A percentile compares a stretch with the other conserved stretches of the same genome.
phyloP scores from a whole-genome alignment of 2,329 filamentous ascomycete species.

The Paracoccidioides lutzii region DNA sequence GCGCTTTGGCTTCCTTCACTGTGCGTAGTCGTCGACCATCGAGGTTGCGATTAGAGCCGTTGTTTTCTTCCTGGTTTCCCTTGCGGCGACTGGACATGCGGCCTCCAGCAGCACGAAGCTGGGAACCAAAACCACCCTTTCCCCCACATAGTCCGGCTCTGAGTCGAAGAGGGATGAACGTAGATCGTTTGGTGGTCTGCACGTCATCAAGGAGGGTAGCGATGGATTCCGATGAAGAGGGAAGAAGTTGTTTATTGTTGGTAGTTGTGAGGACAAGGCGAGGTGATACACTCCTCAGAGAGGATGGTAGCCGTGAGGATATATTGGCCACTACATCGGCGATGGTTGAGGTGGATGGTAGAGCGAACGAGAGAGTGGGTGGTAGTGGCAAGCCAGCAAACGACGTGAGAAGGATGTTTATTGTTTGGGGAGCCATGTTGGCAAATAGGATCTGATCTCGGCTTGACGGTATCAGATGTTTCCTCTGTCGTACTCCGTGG shows the following conservation, averaged over 20 bases:
- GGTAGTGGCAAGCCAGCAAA: slow-evolving; percentile 75
- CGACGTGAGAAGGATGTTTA: slow-evolving; percentile 76
- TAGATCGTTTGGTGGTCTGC: slow-evolving; percentile 37
- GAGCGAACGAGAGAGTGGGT: slow-evolving; percentile 65
- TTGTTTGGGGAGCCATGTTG: slow-evolving; percentile 23
- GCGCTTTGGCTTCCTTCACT: slow-evolving; percentile 84
- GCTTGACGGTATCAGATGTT: neutral
- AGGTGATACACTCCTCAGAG: slow-evolving; percentile 40
- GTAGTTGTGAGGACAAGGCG: slow-evolving; percentile 68
- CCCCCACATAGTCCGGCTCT: slow-evolving; percentile 72
- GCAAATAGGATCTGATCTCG: neutral
- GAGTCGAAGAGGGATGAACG: slow-evolving; percentile 71
- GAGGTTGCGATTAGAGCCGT: slow-evolving; percentile 83
- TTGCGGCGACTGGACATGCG: slow-evolving; percentile 97
- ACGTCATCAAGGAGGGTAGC: slow-evolving; percentile 45
- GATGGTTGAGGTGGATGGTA: slow-evolving; percentile 52
- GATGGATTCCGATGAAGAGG: slow-evolving; percentile 43
- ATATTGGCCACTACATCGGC: slow-evolving; percentile 53
- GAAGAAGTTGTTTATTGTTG: slow-evolving; percentile 56
- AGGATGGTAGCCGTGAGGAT: slow-evolving; percentile 43
- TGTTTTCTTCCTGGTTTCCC: slow-evolving; percentile 66
- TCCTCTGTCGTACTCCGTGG: neutral
- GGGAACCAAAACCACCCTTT: slow-evolving; percentile 95
- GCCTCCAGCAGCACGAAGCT: slow-evolving; percentile 88
- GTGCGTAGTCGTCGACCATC: slow-evolving; percentile 83